These are phyloP conservation scores for Phytophthora meadii DNA, from an alignment of 352 stramenopile species.

Conservation along the genomic window DNA sequence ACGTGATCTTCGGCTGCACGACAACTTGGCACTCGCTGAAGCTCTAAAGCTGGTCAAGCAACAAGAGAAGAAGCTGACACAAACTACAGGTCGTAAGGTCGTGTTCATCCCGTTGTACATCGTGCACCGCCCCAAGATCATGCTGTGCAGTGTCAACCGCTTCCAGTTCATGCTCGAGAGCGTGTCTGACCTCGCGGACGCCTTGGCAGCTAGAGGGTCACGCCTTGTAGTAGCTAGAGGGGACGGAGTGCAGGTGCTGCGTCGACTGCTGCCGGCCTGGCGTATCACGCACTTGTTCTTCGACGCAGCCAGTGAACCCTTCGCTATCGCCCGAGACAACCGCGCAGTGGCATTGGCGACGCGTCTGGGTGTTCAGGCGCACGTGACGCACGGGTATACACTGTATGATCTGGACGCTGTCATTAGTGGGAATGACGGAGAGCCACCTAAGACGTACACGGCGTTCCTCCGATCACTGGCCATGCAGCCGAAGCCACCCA, in stretches of 20 bases:
- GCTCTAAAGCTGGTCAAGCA: conserved; percentile 58
- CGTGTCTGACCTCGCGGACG: conserved; percentile 83
- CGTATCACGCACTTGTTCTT: conserved; percentile 92
- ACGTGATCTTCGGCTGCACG: conserved; percentile 95
- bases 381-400: conserved; percentile 68
- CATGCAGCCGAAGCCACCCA: conserved; percentile 56
- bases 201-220: conserved; percentile 65
- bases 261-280: conserved; percentile 84
- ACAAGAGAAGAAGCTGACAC: conserved; percentile 11
- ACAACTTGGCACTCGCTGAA: conserved; percentile 93
- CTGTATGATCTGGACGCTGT: conserved; percentile 78
- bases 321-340: conserved; percentile 85
- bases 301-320: conserved; percentile 92
- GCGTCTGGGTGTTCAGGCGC: conserved; percentile 70
- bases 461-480: conserved; percentile 66
- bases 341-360: conserved; percentile 61
- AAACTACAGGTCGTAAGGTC: conserved; percentile 19
- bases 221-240: conserved; percentile 79
- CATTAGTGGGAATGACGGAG: conserved; percentile 58
- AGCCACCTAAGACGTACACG: conserved; percentile 81
- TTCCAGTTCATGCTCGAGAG: conserved; percentile 96
- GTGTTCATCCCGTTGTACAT: conserved; percentile 90
- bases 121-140: conserved; percentile 88
- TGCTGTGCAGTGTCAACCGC: conserved; percentile 78
- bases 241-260: conserved; percentile 82